Evolutionary conservation across 192 early-diverging fungal species (phyloP), one percentile per base, ranked within the genome.

Genomic region (Tieghemiomyces parasiticus): DNA sequence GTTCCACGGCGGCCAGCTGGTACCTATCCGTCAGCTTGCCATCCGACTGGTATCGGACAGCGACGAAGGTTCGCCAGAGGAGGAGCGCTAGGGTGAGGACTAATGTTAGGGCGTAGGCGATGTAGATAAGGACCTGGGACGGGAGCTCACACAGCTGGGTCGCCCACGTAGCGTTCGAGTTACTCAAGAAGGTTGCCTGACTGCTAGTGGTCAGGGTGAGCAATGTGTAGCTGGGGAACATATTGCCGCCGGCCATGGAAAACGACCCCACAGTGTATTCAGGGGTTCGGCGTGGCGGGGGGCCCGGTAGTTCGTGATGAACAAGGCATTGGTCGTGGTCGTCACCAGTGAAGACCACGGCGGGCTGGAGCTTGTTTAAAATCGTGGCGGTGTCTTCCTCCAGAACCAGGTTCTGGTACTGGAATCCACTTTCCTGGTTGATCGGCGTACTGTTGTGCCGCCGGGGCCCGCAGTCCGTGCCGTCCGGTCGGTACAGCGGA

Each of bases 321-420:
- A 85, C 62, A 48, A 74, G 76, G 66, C 94, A 97, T 60, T 84
- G 86, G 62, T 97, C 94, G 58, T 97, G 94, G 65, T 97, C 92
- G 61, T 97, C 92, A 22, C 92, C 94, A 62, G 85, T 89, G 48
- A 95, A 86, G 2, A 93, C 74, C 1, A 85, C 69, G 0, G 65
- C 61, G 0, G 94, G 92, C 38, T 78, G 63, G 24, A 91, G 70
- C 0, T 46, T 63, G 0, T 71, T 58, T 16, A 95, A 61, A 24
- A 97, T 76, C 20, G 72, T 30, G 8, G 64, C 53, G 0, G 88
- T 77, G 0, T 88, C 68, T 14, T 71, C 60, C 22, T 73, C 60
- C 12, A 65, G 67, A 9, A 97, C 70, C 65, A 93, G 74, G 64
- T 94, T 91, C 59, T 90, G 86, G 68, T 91, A 97, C 65, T 97